Evolutionary conservation across 441 rosid species (phyloP), one percentile per base, ranked within the genome.

Genomic region (Mallotus japonicus): DNA sequence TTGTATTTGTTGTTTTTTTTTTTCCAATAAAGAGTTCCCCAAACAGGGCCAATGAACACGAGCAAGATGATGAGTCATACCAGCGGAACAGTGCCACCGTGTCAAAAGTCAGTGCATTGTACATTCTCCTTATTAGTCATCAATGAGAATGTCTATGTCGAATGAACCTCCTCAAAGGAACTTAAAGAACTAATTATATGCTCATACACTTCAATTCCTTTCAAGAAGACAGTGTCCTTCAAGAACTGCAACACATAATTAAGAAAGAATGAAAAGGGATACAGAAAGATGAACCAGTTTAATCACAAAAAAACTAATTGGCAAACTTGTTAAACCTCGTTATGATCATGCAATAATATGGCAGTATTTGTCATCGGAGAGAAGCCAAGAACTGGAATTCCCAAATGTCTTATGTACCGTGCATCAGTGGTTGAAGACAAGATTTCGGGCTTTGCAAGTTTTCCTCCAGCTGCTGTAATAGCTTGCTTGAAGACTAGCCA

Each of bases 371-470:
- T 72, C 96, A 92, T 92, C 8, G 97, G 99, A 22, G 97, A 92
- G 87, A 94, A 94, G 51, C 97, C 97, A 0, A 94, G 67, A 70
- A 78, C 57, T 40, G 99, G 97, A 67, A 94, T 89, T 59, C 97
- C 97, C 74, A 82, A 68, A 76, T 67, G 65, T 73, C 97, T 85
- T 46, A 87, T 57, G 70, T 14, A 90, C 16, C 89, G 83, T 69
- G 97, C 85, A 85, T 94, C 99, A 8, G 97, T 90, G 60, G 99
- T 94, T 44, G 99, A 92, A 70, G 90, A 34, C 84, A 92, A 85
- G 15, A 94, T 92, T 78, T 94, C 99, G 28, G 99, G 96, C 78
- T 87, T 89, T 40, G 85, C 85, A 40, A 92, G 94, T 78, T 84
- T 89, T 71, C 89, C 97, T 74, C 97, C 97, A 42, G 85, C 88